These are phyloP conservation scores for Vitis hybrid DNA, from an alignment of 177 flowering plant species.

Conservation along the genomic window DNA sequence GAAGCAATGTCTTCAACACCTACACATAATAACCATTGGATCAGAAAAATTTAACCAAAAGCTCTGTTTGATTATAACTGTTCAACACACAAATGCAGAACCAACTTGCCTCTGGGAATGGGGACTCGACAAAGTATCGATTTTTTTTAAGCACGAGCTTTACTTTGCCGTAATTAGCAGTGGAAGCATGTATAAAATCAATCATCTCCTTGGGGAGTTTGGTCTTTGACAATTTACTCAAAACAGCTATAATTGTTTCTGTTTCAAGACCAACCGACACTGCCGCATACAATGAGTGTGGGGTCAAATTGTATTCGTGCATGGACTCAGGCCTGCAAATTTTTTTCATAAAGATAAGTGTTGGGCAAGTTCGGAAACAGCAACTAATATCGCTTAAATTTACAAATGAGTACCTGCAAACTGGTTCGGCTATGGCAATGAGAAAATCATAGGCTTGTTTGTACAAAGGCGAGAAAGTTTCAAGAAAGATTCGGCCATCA, in stretches of 20 bases:
- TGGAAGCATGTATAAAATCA: conserved; percentile 82
- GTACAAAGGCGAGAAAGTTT: conserved; percentile 86
- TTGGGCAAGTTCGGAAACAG: neutral
- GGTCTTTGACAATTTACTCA: conserved; percentile 90
- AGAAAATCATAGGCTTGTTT: conserved; percentile 98
- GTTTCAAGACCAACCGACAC: conserved; percentile 98
- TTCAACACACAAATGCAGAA: neutral
- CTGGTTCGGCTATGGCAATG: conserved; percentile 97
- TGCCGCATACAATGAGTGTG: conserved; percentile 96
- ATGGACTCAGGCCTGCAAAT: conserved; percentile 77
- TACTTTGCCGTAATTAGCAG: conserved; percentile 90
- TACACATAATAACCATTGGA: conserved; percentile 23
- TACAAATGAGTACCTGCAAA: conserved; percentile 69
- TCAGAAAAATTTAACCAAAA: neutral
- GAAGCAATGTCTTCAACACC: conserved; percentile 79
- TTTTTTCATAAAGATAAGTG: conserved; percentile 1
- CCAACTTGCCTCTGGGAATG: conserved; percentile 82
- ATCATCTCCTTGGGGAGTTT: conserved; percentile 95
- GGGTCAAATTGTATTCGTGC: conserved; percentile 98
- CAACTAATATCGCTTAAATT: neutral
- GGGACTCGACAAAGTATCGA: conserved; percentile 86
- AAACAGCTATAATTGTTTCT: conserved; percentile 75
- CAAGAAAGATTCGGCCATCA: conserved; percentile 94
- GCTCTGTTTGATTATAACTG: neutral
- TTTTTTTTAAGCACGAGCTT: conserved; percentile 94